phyloP scores from a whole-genome alignment of 495 filamentous ascomycete species.

The Neurospora pannonica region DNA sequence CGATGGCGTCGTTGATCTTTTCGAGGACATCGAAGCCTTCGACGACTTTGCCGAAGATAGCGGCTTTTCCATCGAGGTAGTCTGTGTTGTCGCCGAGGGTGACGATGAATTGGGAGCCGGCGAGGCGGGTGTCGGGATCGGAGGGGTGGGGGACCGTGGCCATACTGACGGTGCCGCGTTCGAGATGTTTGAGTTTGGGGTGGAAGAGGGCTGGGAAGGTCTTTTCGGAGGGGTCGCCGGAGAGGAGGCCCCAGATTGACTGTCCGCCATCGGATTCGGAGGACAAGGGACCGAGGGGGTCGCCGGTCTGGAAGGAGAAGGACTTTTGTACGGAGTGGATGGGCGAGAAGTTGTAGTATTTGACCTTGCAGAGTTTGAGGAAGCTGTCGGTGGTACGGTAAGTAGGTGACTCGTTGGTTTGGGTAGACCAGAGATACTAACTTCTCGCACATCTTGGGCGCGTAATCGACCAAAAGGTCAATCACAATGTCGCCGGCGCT shows the following conservation, averaged over 20 bases:
- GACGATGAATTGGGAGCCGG: constrained; percentile 83
- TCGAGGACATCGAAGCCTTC: constrained; percentile 89
- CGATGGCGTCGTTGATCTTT: constrained; percentile 83
- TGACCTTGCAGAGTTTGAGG: constrained; percentile 93
- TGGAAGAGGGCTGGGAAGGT: constrained; percentile 78
- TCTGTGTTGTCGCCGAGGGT: constrained; percentile 82
- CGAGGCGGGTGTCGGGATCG: constrained; percentile 71
- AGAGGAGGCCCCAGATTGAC: constrained; percentile 80
- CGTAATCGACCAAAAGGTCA: constrained; percentile 77
- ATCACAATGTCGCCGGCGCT: constrained; percentile 89
- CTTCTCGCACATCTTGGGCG: constrained; percentile 88
- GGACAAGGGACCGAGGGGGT: constrained; percentile 78
- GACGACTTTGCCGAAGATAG: constrained; percentile 89
- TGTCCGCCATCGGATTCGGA: constrained; percentile 79
- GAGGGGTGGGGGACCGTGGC: constrained; percentile 67
- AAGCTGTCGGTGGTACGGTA: constrained; percentile 57
- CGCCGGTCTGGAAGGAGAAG: constrained; percentile 92
- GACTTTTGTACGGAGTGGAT: constrained; percentile 79
- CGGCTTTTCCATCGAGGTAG: constrained; percentile 79
- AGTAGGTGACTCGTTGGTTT: constrained; percentile 25
- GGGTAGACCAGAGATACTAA: constrained; percentile 33
- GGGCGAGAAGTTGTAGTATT: constrained; percentile 96
- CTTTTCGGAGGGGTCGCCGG: constrained; percentile 54
- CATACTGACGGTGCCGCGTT: constrained; percentile 89
- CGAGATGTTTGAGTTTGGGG: constrained; percentile 73